Base-by-base conservation (phyloP, 495 filamentous ascomycete genomes). In the Pseudomonodictys pantanalensis region DNA sequence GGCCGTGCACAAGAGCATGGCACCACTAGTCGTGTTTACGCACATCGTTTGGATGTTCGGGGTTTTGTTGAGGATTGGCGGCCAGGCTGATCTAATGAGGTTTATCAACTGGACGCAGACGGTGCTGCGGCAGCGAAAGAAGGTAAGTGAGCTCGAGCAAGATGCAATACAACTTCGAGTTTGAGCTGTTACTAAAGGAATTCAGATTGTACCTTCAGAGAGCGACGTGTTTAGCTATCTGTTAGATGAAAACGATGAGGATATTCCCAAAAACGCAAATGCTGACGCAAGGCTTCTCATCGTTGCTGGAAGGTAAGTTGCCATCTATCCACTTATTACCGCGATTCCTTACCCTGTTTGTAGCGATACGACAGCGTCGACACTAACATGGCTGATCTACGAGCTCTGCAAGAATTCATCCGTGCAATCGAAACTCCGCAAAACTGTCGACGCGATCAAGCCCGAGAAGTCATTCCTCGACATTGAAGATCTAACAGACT, bases 281-380 rank as follows among this genome's bases (percentile, higher is more conserved):
- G 58, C 47, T 17, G 58, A 62, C 46, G 12, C 52, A 4, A 23
- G 52, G 5, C 46, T 62, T 10, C 24, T 66, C 1, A 52, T 66
- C 11, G 64, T 66, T 3, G 64, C 52, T 17, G 64, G 64, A 30
- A 63, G 58, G 58, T 49, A 55, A 20, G 56, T 28, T 39, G n/a
- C 39, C 17, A 11, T 18, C 42, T 41, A 42, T 15, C 20, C 18
- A 29, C 10, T 44, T 15, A 29, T 2, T 17, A 12, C 3, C 18
- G 7, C 17, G 25, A 11, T 22, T 3, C 44, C 56, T 60, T 29
- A 60, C 41, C 3, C 12, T 10, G 22, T 7, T 18, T 18, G 7
- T 18, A 66, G 64, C 35, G 65, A 68, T 35, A 65, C 65, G 1
- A 62, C 62, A 2, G 23, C 58, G 4, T 43, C 65, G 18, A 61